These are phyloP conservation scores for Litchi chinensis DNA, from an alignment of 345 rosid genomes.

Conservation along the genomic window DNA sequence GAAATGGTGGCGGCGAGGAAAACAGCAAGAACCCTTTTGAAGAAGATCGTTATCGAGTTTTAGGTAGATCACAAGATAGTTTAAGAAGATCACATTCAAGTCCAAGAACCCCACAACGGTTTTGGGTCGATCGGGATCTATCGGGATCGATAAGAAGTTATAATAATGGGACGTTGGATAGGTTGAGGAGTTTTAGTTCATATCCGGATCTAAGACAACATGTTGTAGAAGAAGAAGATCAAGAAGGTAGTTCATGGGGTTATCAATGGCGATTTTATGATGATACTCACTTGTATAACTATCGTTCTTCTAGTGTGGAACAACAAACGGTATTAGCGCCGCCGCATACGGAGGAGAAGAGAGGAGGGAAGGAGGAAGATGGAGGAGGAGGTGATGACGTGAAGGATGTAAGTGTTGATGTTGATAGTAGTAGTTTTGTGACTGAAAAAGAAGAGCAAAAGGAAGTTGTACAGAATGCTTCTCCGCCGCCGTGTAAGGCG, in stretches of 20 bases:
- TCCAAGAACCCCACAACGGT: constrained; percentile 36
- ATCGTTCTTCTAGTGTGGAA: constrained; percentile 36
- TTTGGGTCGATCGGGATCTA: constrained; percentile 44
- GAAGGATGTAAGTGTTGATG: constrained; percentile 30
- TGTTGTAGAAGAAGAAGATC: not conserved
- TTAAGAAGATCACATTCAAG: constrained; percentile 28
- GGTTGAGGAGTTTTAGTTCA: constrained; percentile 71
- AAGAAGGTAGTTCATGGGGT: constrained; percentile 45
- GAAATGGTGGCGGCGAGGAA: constrained; percentile 31
- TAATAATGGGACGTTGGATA: constrained; percentile 20
- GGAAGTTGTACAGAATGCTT: constrained; percentile 16
- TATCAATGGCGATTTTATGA: constrained; percentile 73
- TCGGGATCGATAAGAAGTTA: not conserved
- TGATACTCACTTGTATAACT: constrained; percentile 54
- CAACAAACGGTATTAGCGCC: constrained; percentile 24
- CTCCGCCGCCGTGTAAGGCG: not conserved
- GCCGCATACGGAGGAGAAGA: constrained; percentile 17
- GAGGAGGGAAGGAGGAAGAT: constrained; percentile 18
- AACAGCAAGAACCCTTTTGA: constrained; percentile 21
- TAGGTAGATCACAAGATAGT: constrained; percentile 23
- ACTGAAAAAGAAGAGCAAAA: not conserved
- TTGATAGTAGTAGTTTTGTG: not conserved
- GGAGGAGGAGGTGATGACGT: not conserved
- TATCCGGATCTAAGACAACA: constrained; percentile 73
- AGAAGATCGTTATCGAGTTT: constrained; percentile 22